phyloP scores from a whole-genome alignment of 1,139 yeast genomes.

The Taiozyma sp. region DNA sequence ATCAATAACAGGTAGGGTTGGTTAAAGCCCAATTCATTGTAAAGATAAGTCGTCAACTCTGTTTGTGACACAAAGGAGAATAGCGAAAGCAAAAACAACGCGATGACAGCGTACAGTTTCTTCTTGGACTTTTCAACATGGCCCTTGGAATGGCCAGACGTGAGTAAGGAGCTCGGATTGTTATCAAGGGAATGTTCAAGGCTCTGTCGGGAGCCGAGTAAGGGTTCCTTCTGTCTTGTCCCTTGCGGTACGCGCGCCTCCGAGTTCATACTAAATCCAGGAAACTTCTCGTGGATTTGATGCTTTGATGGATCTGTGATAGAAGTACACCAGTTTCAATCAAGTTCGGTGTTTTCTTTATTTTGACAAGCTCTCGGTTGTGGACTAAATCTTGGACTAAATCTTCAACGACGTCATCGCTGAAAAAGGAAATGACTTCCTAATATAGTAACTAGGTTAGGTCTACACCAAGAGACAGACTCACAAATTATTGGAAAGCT shows the following conservation, averaged over 20 bases:
- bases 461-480: not conserved
- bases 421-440: not conserved
- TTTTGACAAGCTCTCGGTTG: not conserved
- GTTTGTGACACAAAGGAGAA: constrained; percentile 73
- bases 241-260: not conserved
- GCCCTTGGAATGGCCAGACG: not conserved
- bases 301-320: not conserved
- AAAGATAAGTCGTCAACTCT: constrained; percentile 72
- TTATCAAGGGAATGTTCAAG: not conserved
- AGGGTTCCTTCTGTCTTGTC: not conserved
- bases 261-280: not conserved
- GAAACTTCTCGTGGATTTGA: not conserved
- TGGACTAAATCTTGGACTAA: too few relatives aligned
- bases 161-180: not conserved
- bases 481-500: not conserved
- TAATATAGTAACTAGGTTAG: not conserved
- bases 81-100: constrained; percentile 57
- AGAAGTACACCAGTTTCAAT: not conserved
- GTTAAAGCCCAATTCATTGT: constrained; percentile 47
- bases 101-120: constrained; percentile 49
- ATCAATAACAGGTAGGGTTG: constrained; percentile 69
- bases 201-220: not conserved
- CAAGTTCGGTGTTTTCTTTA: not conserved
- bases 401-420: not conserved
- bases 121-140: constrained; percentile 14